phyloP scores from a whole-genome alignment of 495 filamentous ascomycete species.

The Tuber calosporum region DNA sequence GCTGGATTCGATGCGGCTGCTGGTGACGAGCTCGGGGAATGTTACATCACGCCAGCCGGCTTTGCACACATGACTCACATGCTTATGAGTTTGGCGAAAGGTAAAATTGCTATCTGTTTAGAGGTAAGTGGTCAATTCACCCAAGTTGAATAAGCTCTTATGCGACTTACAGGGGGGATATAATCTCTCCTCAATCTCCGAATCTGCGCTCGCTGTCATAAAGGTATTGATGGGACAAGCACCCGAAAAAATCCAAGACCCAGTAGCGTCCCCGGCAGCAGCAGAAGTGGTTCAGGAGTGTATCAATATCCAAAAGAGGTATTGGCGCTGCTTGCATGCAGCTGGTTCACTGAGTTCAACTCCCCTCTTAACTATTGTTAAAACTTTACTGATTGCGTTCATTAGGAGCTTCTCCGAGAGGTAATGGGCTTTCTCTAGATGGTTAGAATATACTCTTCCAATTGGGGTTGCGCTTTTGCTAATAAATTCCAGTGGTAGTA shows the following conservation, averaged over 20 bases:
- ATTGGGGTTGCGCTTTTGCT: background rate
- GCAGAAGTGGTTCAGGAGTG: slow-evolving; percentile 49
- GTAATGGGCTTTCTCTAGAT: background rate
- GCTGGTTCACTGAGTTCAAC: background rate
- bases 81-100: slow-evolving; percentile 90
- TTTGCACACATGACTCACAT: slow-evolving; percentile 99
- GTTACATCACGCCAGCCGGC: slow-evolving; percentile 79
- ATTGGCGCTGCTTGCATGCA: slow-evolving; percentile 54
- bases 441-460: background rate
- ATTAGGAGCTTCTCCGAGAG: background rate
- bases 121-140: slow-evolving; percentile 49
- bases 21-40: slow-evolving; percentile 85
- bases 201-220: slow-evolving; percentile 84
- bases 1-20: slow-evolving; percentile 94
- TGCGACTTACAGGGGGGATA: slow-evolving; percentile 64
- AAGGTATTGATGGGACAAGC: slow-evolving; percentile 91
- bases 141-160: background rate
- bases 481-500: slow-evolving; percentile 56
- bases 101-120: slow-evolving; percentile 83
- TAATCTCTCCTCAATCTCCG: slow-evolving; percentile 83
- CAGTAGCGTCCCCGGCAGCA: slow-evolving; percentile 43
- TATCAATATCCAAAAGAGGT: slow-evolving; percentile 50
- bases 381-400: background rate
- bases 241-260: slow-evolving; percentile 60
- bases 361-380: background rate